phyloP scores from a whole-genome alignment of 2,329 filamentous ascomycete genomes.

The Pseudogymnoascus pannorum region DNA sequence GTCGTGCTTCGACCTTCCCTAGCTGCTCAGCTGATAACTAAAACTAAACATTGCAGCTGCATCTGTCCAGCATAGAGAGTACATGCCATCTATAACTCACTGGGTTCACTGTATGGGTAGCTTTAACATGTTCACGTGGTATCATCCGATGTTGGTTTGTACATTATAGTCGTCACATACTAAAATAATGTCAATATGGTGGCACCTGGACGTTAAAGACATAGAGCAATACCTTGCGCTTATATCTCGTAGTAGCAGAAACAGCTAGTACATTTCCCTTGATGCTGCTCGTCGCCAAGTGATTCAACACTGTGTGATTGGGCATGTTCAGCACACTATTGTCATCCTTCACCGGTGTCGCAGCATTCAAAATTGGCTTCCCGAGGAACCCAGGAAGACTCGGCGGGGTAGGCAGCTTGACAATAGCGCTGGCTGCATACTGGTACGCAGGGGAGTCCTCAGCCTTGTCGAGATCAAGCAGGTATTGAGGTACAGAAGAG shows the following conservation, averaged over 20 bases:
- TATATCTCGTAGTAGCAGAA: constrained; percentile 94
- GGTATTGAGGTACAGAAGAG: constrained; percentile 70
- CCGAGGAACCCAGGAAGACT: constrained; percentile 82
- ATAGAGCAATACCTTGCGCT: constrained; percentile 64
- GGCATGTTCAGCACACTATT: constrained; percentile 95
- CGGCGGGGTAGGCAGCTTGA: constrained; percentile 76
- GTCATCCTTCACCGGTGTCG: constrained; percentile 91
- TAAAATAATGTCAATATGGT: constrained; percentile 32
- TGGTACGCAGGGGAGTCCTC: constrained; percentile 71
- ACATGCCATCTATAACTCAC: constrained; percentile 1
- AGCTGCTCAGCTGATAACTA: neutral
- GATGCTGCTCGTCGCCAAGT: constrained; percentile 94
- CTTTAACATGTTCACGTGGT: constrained; percentile 14
- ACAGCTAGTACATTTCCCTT: constrained; percentile 94
- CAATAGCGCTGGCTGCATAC: constrained; percentile 65
- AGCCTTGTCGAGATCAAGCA: constrained; percentile 77
- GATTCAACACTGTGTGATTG: constrained; percentile 94
- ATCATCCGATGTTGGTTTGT: constrained; percentile 68
- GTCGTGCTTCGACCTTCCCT: neutral
- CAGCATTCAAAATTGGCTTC: constrained; percentile 90
- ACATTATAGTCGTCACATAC: constrained; percentile 97
- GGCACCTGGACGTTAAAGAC: neutral
- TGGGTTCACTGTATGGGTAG: neutral
- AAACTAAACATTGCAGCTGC: neutral
- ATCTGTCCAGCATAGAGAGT: neutral